Evolutionary conservation across 306 rosid genomes (phyloP), one percentile per base, ranked within the genome.

Genomic region (Castanea mollissima): DNA sequence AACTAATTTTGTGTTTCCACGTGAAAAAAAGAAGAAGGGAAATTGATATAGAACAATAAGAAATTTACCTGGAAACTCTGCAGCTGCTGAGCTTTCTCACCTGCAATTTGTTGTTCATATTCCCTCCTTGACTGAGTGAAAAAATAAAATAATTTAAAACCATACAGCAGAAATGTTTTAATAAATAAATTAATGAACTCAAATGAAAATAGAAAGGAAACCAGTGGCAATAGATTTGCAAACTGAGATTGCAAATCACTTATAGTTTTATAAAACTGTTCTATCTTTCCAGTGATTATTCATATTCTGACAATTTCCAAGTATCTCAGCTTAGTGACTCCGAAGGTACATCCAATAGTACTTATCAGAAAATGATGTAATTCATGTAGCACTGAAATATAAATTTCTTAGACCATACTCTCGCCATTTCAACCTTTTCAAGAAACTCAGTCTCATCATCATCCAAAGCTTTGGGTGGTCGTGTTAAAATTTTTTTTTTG

Each of bases 401-500:
- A 34, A 11, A 16, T 5, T 3, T 19, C 6, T 20, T 19, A 44
- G 73, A 80, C 68, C 57, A 78, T 68, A 75, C 69, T 55, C 86
- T 78, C 70, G 92, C 97, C 54, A 58, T 62, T 84, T 95, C 98
- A 76, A 79, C 83, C 19, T 77, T 90, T 15, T 95, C 98, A 76
- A 95, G 97, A 83, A 94, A 94, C 78, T 94, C 97, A 0, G 95
- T 88, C 92, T 92, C 99, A 5, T 95, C 99, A 25, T 92, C 97
- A 2, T 95, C 99, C 87, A 95, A 85, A 82, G 99, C 95, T 89
- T 95, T 95, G 57, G 99, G 98, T 8, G 99, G 99, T 78, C 97
- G 95, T 94, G 84, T 49, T 69, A 83, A 67, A 76, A 76, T n/a
- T n/a, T 21, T 21, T 21, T 21, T 21, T 21, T 23, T 58, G 55